A percentile compares a stretch with the other conserved stretches of the same genome.
These are phyloP conservation scores for Phragmites australis DNA, from an alignment of 176 grass and related monocot genomes.

Conservation along the genomic window DNA sequence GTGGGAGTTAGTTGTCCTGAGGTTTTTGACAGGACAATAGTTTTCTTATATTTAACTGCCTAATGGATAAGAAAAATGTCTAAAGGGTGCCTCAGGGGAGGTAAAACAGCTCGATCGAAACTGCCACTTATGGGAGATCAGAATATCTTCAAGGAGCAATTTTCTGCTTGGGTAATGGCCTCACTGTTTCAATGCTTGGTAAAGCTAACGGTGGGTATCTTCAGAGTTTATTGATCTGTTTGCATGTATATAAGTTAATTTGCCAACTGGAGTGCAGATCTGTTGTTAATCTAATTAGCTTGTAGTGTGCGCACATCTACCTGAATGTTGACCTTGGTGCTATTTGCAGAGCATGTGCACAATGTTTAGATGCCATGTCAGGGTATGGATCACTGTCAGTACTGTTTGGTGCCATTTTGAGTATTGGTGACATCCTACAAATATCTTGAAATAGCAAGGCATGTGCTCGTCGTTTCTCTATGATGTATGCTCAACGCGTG, in stretches of 20 bases:
- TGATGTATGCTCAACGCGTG: neutral
- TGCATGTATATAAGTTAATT: conserved; percentile 23
- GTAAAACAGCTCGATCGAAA: neutral
- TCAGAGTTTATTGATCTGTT: conserved; percentile 12
- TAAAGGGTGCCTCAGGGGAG: neutral
- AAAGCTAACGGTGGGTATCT: neutral
- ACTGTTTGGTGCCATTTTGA: neutral
- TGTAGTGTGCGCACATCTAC: conserved; percentile 14
- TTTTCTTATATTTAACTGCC: neutral
- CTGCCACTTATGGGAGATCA: neutral
- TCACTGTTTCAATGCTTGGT: neutral
- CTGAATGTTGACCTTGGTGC: neutral
- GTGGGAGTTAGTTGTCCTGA: conserved; percentile 17
- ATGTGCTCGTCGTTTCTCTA: neutral
- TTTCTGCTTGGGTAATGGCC: neutral
- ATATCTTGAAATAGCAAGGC: neutral
- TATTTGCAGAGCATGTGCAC: neutral
- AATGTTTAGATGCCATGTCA: conserved; percentile 3
- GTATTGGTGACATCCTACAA: neutral
- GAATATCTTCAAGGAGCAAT: neutral
- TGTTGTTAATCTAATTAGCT: neutral
- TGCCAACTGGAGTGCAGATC: neutral
- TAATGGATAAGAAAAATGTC: neutral
- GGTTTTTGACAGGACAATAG: conserved; percentile 19
- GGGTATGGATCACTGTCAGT: neutral